phyloP scores from a whole-genome alignment of 345 rosid species.

The Toxicodendron radicans region DNA sequence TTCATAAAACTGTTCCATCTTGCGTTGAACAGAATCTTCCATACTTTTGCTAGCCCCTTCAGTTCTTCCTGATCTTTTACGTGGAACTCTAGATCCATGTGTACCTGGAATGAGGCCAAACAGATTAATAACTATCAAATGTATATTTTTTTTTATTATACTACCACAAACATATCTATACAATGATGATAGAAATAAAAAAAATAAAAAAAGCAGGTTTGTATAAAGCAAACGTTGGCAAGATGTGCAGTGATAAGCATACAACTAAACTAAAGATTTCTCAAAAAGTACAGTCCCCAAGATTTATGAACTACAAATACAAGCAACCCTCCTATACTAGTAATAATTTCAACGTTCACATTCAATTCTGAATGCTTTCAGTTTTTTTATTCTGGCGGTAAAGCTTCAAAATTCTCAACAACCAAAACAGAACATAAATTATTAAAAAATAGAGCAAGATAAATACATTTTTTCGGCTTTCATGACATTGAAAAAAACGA shows the following conservation, averaged over 20 bases:
- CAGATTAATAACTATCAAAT: not conserved
- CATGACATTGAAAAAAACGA: not conserved
- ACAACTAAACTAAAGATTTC: not conserved
- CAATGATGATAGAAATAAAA: not conserved
- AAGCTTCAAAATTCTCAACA: not conserved
- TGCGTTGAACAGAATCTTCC: constrained; percentile 96
- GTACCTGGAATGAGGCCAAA: constrained; percentile 36
- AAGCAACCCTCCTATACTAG: not conserved
- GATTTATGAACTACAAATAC: not conserved
- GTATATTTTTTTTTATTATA: not conserved
- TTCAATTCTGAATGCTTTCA: not conserved
- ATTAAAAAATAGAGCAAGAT: no score
- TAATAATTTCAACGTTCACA: not conserved
- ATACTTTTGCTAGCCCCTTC: constrained; percentile 91
- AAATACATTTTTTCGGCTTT: no score
- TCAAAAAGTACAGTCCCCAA: not conserved
- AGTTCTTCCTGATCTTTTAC: constrained; percentile 50
- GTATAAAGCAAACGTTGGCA: not conserved
- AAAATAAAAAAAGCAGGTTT: not conserved
- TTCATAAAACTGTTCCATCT: constrained; percentile 95
- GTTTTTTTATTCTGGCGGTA: not conserved
- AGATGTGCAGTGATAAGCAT: not conserved
- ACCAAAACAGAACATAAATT: not conserved
- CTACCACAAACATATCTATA: not conserved
- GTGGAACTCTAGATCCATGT: constrained; percentile 49